These are phyloP conservation scores for Aspergillus oerlinghausenensis DNA, from an alignment of 2,329 filamentous ascomycete genomes.

Conservation along the genomic window DNA sequence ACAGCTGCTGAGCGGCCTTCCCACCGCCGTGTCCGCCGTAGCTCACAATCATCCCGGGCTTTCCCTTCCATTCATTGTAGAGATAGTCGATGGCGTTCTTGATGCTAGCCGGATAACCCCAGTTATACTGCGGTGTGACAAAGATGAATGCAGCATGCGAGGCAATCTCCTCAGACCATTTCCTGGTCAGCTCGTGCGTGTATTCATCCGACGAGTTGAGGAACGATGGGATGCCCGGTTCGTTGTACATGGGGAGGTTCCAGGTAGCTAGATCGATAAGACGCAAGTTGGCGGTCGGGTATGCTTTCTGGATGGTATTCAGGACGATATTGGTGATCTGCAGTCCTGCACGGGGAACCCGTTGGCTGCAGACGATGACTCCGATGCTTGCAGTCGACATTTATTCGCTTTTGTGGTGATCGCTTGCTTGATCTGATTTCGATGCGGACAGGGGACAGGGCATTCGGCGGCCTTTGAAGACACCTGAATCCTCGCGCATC, in stretches of 20 bases:
- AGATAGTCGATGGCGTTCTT: constrained; percentile 64
- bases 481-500: background rate
- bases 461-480: too few species aligned
- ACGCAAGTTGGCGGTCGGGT: background rate
- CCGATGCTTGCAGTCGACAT: constrained; percentile 2
- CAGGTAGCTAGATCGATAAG: constrained; percentile 10
- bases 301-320: constrained; percentile 9
- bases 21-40: constrained; percentile 48
- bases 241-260: constrained; percentile 36
- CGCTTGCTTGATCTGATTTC: background rate
- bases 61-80: constrained; percentile 54
- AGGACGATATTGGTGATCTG: constrained; percentile 25
- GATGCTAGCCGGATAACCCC: constrained; percentile 48
- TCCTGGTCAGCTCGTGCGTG: constrained; percentile 30
- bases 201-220: constrained; percentile 31
- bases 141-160: constrained; percentile 39
- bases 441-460: too few species aligned
- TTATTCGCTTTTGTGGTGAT: background rate
- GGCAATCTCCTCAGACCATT: constrained; percentile 35
- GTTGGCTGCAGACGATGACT: constrained; percentile 30
- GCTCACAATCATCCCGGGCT: constrained; percentile 50
- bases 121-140: constrained; percentile 51
- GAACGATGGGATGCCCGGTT: constrained; percentile 34
- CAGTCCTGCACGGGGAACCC: constrained; percentile 27
- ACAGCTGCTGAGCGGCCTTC: constrained; percentile 35